A percentile compares a stretch with the other conserved stretches of the same genome.
Conservation (phyloP, 805 yeast species). For the Cyberlindnera subsufficiens region DNA sequence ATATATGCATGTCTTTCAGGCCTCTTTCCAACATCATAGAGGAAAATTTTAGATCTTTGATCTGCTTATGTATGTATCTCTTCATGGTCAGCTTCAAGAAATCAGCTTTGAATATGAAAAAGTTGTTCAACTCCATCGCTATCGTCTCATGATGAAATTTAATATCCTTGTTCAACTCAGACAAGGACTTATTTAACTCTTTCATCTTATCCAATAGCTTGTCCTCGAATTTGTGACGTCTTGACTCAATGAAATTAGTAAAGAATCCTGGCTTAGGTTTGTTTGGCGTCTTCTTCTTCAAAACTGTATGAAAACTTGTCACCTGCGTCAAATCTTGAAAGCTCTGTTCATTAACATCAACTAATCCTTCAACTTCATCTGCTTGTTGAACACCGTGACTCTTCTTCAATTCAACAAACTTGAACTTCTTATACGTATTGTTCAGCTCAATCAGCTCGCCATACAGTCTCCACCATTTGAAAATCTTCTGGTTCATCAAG, state of each 20-base stretch:
- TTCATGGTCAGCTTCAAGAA: slow-evolving; percentile 34
- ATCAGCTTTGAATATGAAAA: slow-evolving; percentile 42
- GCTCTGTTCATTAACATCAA: slow-evolving; percentile 22
- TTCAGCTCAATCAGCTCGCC: slow-evolving; percentile 34
- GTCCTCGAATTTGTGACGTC: slow-evolving; percentile 41
- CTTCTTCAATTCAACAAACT: slow-evolving; percentile 15
- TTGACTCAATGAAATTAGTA: slow-evolving; percentile 42
- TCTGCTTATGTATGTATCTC: slow-evolving; percentile 25
- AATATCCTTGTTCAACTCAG: slow-evolving; percentile 40
- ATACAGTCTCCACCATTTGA: slow-evolving; percentile 40
- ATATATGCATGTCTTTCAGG: slow-evolving; percentile 7
- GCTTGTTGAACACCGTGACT: background rate
- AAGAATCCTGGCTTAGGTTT: slow-evolving; percentile 24
- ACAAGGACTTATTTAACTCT: slow-evolving; percentile 36
- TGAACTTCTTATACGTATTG: slow-evolving; percentile 26
- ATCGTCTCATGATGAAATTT: slow-evolving; percentile 51
- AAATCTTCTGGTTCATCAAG: slow-evolving; percentile 29
- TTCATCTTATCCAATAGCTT: slow-evolving; percentile 34
- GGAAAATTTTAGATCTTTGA: slow-evolving; percentile 23
- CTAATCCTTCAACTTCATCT: slow-evolving; percentile 16
- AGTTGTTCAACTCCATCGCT: slow-evolving; percentile 59
- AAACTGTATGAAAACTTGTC: slow-evolving; percentile 13
- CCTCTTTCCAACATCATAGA: slow-evolving; percentile 14
- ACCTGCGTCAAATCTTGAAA: slow-evolving; percentile 18
- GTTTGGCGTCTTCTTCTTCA: slow-evolving; percentile 4